These are phyloP conservation scores for Aureobasidium sp. DNA, from an alignment of 2,329 filamentous ascomycete species.

Conservation along the genomic window DNA sequence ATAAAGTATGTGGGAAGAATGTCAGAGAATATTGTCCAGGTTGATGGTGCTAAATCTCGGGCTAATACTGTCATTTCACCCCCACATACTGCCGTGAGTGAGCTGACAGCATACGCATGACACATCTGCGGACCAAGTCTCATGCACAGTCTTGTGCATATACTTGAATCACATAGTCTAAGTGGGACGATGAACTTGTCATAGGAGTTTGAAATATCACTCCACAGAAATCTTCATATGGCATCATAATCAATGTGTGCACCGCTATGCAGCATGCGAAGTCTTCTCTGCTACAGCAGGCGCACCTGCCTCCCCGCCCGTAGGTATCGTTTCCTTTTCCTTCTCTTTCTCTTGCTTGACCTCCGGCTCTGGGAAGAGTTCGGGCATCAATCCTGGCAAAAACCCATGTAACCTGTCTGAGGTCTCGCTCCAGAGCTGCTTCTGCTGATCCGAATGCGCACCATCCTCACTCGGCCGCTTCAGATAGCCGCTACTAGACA, in stretches of 20 bases:
- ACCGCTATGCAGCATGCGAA: neutral
- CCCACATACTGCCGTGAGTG: too few species aligned
- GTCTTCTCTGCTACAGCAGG: neutral
- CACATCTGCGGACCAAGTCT: too few species aligned
- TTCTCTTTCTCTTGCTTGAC: slow-evolving; percentile 18
- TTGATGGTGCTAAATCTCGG: too few species aligned
- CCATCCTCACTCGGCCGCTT: slow-evolving; percentile 54
- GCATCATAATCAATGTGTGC: neutral
- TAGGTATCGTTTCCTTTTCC: neutral
- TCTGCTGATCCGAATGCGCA: slow-evolving; percentile 35
- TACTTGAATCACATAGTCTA: too few species aligned
- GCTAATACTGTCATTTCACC: too few species aligned
- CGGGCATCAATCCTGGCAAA: slow-evolving; percentile 51
- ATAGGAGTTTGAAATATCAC: too few species aligned
- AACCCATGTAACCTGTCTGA: slow-evolving; percentile 54
- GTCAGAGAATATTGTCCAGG: too few species aligned
- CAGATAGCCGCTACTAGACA: slow-evolving; percentile 82
- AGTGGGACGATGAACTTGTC: too few species aligned
- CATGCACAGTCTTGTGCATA: too few species aligned
- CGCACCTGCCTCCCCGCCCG: neutral
- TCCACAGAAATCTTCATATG: too few species aligned
- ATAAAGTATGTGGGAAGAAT: too few species aligned
- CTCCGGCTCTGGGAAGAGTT: slow-evolving; percentile 49
- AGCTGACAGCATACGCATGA: too few species aligned
- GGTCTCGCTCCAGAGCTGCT: slow-evolving; percentile 55